A percentile compares a stretch with the other conserved stretches of the same genome.
Evolutionary conservation across 1,139 yeast species (phyloP).

Genomic region (Suhomyces terraborum): DNA sequence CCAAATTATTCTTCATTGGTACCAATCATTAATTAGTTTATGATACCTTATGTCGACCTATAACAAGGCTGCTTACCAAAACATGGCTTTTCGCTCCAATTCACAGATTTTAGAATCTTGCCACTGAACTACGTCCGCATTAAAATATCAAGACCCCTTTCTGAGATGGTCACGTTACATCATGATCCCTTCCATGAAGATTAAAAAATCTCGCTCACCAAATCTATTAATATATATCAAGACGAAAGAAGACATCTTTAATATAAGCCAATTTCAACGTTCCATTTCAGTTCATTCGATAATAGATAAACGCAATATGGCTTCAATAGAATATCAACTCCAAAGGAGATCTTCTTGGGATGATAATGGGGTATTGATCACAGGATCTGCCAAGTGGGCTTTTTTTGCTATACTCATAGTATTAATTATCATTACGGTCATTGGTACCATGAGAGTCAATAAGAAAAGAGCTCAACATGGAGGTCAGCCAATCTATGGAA

Average conservation of each 20-base stretch:
- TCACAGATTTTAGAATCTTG: too few species aligned
- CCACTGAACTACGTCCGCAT: too few species aligned
- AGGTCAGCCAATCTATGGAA: slow-evolving; percentile 71
- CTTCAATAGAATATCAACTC: neutral
- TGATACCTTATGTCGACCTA: too few species aligned
- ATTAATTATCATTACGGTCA: slow-evolving; percentile 49
- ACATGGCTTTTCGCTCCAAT: too few species aligned
- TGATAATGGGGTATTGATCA: slow-evolving; percentile 25
- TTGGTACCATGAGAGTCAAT: slow-evolving; percentile 60
- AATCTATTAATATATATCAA: neutral
- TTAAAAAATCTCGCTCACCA: neutral
- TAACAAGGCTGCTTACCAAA: too few species aligned
- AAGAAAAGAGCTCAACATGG: slow-evolving; percentile 63
- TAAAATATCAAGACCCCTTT: neutral
- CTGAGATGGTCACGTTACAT: neutral
- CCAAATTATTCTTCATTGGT: too few species aligned
- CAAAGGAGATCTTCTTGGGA: slow-evolving; percentile 8
- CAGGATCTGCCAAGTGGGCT: slow-evolving; percentile 55
- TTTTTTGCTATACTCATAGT: slow-evolving; percentile 55
- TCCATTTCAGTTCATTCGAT: neutral
- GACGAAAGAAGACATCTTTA: neutral
- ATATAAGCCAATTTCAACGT: neutral
- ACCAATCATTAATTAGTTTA: too few species aligned
- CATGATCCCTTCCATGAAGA: neutral
- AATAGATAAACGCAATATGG: neutral